Evolutionary conservation across 495 filamentous ascomycete species (phyloP).

Genomic region (Viridothelium virens): DNA sequence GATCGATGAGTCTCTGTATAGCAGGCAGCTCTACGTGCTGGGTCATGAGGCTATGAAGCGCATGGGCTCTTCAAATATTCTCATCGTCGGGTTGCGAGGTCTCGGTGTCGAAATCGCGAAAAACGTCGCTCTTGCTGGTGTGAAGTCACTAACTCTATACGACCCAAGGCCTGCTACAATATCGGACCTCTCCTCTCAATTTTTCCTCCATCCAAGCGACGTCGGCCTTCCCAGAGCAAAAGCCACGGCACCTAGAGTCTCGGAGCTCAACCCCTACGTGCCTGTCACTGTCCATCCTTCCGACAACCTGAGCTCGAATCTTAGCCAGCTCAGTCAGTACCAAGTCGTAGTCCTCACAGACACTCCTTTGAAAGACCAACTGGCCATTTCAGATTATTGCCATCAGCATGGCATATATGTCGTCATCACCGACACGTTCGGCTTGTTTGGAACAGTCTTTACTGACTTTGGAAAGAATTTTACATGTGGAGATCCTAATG

Average conservation of each 20-base stretch:
- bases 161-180: conserved; percentile 74
- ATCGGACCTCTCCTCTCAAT: conserved; percentile 87
- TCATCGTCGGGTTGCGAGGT: conserved; percentile 85
- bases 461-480: conserved; percentile 96
- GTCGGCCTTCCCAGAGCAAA: conserved; percentile 86
- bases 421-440: conserved; percentile 79
- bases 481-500: conserved; percentile 78
- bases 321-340: conserved; percentile 73
- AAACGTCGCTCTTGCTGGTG: conserved; percentile 95
- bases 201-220: conserved; percentile 84
- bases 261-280: conserved; percentile 93
- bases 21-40: conserved; percentile 93
- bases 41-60: conserved; percentile 99
- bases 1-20: conserved; percentile 97
- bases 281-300: conserved; percentile 71
- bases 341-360: conserved; percentile 89
- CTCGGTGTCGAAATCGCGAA: conserved; percentile 98
- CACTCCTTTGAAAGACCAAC: conserved; percentile 68
- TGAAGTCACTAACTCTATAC: conserved; percentile 78
- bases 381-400: conserved; percentile 80
- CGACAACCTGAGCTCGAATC: conserved; percentile 55
- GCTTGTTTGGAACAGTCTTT: conserved; percentile 92
- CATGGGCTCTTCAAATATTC: conserved; percentile 92
- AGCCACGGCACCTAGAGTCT: conserved; percentile 78
- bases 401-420: conserved; percentile 87